These are phyloP conservation scores for Fusarium cyanostomum DNA, from an alignment of 2,329 filamentous ascomycete species.

Conservation along the genomic window DNA sequence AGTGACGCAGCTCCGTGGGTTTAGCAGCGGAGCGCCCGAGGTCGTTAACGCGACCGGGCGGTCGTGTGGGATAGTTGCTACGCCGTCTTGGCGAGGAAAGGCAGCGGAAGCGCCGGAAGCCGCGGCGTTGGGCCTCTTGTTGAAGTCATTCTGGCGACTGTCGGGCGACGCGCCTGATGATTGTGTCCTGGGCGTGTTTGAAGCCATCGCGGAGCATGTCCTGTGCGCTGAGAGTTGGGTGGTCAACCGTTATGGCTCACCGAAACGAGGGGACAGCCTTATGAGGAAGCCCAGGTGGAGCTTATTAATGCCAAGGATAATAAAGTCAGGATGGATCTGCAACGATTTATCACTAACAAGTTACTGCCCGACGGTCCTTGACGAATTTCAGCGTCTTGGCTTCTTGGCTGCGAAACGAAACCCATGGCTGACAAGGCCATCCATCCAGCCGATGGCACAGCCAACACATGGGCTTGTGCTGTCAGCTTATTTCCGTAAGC, in stretches of 20 bases:
- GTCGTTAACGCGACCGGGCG: constrained; percentile 34
- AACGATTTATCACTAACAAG: neutral
- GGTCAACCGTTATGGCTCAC: neutral
- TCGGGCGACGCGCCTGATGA: constrained; percentile 23
- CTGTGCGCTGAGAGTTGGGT: neutral
- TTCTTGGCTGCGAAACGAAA: no score
- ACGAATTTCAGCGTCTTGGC: no score
- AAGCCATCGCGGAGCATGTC: constrained; percentile 16
- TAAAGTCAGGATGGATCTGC: neutral
- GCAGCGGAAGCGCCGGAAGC: constrained; percentile 1
- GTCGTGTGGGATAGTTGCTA: constrained; percentile 30
- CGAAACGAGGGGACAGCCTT: neutral
- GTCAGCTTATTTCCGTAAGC: no score
- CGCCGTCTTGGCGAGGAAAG: constrained; percentile 8
- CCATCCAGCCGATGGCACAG: no score
- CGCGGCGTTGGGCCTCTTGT: constrained; percentile 5
- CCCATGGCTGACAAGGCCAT: no score
- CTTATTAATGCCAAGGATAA: neutral
- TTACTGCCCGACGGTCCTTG: no score
- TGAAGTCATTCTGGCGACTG: neutral
- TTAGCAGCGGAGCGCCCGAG: constrained; percentile 47
- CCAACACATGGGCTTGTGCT: no score
- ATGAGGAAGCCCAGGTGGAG: neutral
- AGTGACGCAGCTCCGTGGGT: constrained; percentile 59
- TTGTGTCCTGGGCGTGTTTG: constrained; percentile 12